Percentiles rank a stretch among this genome's conserved stretches.
Conservation (phyloP, 345 rosid species). For the Cardiospermum halicacabum region DNA sequence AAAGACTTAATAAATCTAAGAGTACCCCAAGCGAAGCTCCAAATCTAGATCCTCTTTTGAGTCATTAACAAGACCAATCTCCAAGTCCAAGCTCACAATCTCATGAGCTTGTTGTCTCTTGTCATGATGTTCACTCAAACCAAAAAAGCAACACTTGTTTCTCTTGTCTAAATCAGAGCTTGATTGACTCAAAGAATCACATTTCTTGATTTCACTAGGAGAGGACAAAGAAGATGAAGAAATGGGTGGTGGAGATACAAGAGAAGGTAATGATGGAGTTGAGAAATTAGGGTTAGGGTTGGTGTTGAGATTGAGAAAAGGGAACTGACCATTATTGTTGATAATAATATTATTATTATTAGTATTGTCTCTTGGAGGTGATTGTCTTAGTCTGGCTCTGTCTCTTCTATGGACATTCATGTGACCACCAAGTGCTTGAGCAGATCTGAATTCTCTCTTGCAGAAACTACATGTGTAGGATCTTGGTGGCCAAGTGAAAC, state of each 20-base stretch:
- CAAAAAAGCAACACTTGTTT: slow-evolving; percentile 8
- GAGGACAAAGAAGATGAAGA: slow-evolving; percentile 39
- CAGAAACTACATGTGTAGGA: slow-evolving; percentile 94
- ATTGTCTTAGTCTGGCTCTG: slow-evolving; percentile 82
- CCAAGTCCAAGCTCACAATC: slow-evolving; percentile 54
- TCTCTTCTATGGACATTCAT: slow-evolving; percentile 96
- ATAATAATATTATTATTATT: no score
- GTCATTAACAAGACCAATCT: slow-evolving; percentile 50
- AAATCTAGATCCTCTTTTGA: slow-evolving; percentile 71
- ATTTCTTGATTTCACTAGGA: slow-evolving; percentile 22
- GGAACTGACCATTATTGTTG: slow-evolving; percentile 41
- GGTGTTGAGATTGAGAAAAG: slow-evolving; percentile 44
- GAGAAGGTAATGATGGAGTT: slow-evolving; percentile 29
- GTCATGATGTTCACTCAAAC: slow-evolving; percentile 19
- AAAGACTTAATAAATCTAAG: slow-evolving; percentile 25
- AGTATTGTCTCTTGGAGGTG: slow-evolving; percentile 53
- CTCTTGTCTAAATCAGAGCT: slow-evolving; percentile 19
- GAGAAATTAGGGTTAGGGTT: slow-evolving; percentile 66
- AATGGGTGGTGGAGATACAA: slow-evolving; percentile 38
- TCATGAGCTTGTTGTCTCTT: slow-evolving; percentile 34
- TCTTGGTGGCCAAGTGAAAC: slow-evolving; percentile 94
- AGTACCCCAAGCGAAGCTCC: slow-evolving; percentile 86
- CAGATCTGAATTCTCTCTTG: slow-evolving; percentile 87
- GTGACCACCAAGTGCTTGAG: slow-evolving; percentile 98
- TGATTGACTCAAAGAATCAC: slow-evolving; percentile 30